Conservation (phyloP, 83 land plant genomes). For the Thuja plicata region DNA sequence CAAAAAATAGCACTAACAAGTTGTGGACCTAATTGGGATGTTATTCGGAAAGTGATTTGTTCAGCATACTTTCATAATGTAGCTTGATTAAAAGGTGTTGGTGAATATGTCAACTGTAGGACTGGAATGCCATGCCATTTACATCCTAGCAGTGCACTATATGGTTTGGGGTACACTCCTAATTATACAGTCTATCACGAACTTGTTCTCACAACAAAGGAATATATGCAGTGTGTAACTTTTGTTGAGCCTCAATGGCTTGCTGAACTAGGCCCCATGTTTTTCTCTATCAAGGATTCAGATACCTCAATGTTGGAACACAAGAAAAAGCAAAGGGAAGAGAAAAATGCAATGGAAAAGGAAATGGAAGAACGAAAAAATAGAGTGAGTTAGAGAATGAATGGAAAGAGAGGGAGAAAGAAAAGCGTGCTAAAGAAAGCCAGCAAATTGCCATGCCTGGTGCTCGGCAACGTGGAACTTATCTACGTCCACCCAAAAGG, state of each 20-base stretch:
- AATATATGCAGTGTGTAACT: constrained; percentile 83
- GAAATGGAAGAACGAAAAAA: constrained; percentile 87
- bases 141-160: constrained; percentile 82
- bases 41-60: constrained; percentile 68
- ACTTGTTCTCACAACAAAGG: constrained; percentile 67
- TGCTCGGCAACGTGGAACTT: constrained; percentile 37
- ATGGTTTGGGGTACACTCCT: constrained; percentile 79
- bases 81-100: constrained; percentile 73
- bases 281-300: constrained; percentile 92
- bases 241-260: constrained; percentile 93
- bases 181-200: constrained; percentile 77
- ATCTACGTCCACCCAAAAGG: constrained; percentile 57
- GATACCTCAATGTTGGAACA: constrained; percentile 95
- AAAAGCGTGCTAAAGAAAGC: constrained; percentile 61
- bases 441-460: constrained; percentile 80
- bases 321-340: constrained; percentile 85
- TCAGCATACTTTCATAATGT: constrained; percentile 81
- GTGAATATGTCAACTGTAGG: constrained; percentile 79
- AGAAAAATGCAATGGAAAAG: constrained; percentile 92
- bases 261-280: constrained; percentile 99
- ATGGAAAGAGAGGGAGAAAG: constrained; percentile 51
- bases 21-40: constrained; percentile 86
- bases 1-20: constrained; percentile 84
- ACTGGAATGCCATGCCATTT: constrained; percentile 84
- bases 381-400: constrained; percentile 56